These are phyloP conservation scores for Ascochyta lentis DNA, from an alignment of 2,329 filamentous ascomycete species.

Conservation along the genomic window DNA sequence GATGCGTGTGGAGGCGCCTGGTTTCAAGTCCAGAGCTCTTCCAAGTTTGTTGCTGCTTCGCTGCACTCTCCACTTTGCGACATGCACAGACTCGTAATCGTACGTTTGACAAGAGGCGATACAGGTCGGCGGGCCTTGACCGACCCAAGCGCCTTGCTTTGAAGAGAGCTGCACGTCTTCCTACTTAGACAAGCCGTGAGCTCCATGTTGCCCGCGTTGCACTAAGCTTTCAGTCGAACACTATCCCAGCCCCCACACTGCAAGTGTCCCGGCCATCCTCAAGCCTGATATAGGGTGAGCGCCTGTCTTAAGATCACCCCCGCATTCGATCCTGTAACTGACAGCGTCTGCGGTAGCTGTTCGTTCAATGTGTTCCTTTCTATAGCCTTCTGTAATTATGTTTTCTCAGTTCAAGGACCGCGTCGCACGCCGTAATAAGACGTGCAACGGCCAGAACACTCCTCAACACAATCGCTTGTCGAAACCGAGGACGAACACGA, in stretches of 20 bases:
- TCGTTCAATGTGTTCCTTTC: slow-evolving; percentile 23
- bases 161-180: slow-evolving; percentile 19
- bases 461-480: slow-evolving; percentile 38
- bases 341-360: slow-evolving; percentile 8
- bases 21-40: slow-evolving; percentile 44
- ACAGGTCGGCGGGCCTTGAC: slow-evolving; percentile 20
- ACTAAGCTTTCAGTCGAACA: slow-evolving; percentile 18
- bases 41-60: slow-evolving; percentile 46
- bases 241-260: slow-evolving; percentile 16
- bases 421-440: slow-evolving; percentile 25
- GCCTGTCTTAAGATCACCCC: slow-evolving; percentile 1
- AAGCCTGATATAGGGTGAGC: slow-evolving; percentile 11
- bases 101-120: slow-evolving; percentile 22
- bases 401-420: slow-evolving; percentile 27
- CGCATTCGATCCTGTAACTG: not conserved
- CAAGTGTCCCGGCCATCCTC: slow-evolving; percentile 19
- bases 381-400: slow-evolving; percentile 21
- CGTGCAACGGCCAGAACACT: slow-evolving; percentile 42
- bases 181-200: slow-evolving; percentile 21
- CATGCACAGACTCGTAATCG: slow-evolving; percentile 30
- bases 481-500: slow-evolving; percentile 48
- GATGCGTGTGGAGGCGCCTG: slow-evolving; percentile 24
- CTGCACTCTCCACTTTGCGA: slow-evolving; percentile 28
- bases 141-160: slow-evolving; percentile 22
- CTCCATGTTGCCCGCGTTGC: slow-evolving; percentile 21